A percentile compares a stretch with the other conserved stretches of the same genome.
Conservation (phyloP, 345 rosid species). For the Syzygium aqueum region DNA sequence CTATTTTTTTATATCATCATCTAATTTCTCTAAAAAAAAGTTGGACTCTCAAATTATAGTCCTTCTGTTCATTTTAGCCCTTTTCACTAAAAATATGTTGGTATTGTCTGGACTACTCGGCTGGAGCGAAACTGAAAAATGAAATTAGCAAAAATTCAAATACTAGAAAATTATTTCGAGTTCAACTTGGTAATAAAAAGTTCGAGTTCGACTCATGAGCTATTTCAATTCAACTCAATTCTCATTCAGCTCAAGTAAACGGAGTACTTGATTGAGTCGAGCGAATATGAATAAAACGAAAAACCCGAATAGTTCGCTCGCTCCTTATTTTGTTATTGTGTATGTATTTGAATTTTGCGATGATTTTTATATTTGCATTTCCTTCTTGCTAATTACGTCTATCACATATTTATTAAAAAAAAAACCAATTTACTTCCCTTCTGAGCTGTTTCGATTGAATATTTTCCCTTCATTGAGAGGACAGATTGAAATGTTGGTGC, state of each 20-base stretch:
- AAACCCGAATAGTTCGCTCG: rapidly evolving
- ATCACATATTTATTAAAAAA: not conserved
- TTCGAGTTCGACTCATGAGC: not conserved
- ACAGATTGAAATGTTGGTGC: not conserved
- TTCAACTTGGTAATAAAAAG: too few species aligned
- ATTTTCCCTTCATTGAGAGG: not conserved
- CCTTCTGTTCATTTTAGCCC: not conserved
- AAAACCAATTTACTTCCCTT: not conserved
- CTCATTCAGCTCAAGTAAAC: not conserved
- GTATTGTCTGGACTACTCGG: not conserved
- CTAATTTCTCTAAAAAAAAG: not conserved
- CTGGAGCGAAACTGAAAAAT: not conserved
- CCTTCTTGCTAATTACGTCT: not conserved
- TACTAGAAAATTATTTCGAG: not conserved
- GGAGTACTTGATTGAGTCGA: not conserved
- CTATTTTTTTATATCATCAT: not conserved
- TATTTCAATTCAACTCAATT: not conserved
- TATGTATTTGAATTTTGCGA: not conserved
- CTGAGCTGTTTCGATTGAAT: not conserved
- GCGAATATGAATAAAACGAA: not conserved
- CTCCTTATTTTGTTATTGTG: not conserved
- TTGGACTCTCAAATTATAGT: not conserved
- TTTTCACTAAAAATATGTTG: not conserved
- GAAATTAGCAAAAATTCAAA: not conserved
- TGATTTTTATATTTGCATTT: not conserved